Conservation (phyloP, 2,329 filamentous ascomycete genomes). For the Acephala macrosclerotiorum region DNA sequence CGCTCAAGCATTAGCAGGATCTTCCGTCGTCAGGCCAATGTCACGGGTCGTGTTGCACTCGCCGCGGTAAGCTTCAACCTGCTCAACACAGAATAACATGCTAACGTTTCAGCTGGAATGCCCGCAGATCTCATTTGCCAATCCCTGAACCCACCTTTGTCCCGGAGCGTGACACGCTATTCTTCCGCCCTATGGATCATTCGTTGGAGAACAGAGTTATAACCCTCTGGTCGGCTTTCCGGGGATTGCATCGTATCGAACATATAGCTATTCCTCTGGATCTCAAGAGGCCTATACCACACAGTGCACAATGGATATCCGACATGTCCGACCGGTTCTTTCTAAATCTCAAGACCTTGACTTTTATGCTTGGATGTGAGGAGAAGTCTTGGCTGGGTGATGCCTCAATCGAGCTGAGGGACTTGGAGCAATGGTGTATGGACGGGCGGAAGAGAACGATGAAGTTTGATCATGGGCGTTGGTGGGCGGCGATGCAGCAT, state of each 20-base stretch:
- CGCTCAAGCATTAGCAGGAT: neutral
- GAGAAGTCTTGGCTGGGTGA: slow-evolving; percentile 19
- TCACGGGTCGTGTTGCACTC: neutral
- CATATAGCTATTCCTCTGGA: slow-evolving; percentile 3
- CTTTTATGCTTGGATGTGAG: slow-evolving; percentile 21
- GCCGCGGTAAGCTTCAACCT: neutral
- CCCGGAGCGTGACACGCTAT: slow-evolving; percentile 23
- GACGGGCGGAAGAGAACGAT: slow-evolving; percentile 21
- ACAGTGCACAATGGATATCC: neutral
- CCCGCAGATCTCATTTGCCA: neutral
- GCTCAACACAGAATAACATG: neutral
- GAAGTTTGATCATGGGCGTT: neutral
- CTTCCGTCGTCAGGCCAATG: neutral
- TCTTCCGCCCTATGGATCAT: slow-evolving; percentile 21
- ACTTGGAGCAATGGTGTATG: slow-evolving; percentile 25
- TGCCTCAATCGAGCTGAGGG: slow-evolving; percentile 18
- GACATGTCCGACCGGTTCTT: neutral
- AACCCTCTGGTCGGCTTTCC: neutral
- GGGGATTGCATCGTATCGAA: neutral
- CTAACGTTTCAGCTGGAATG: neutral
- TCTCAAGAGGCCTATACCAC: neutral
- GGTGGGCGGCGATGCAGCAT: neutral
- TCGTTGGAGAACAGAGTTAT: neutral
- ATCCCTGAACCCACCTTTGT: slow-evolving; percentile 8
- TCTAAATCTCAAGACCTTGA: slow-evolving; percentile 20